Percentiles rank a stretch among this genome's conserved stretches.
Evolutionary conservation across 352 stramenopile species (phyloP).

Genomic region (Globisporangium paddicum): DNA sequence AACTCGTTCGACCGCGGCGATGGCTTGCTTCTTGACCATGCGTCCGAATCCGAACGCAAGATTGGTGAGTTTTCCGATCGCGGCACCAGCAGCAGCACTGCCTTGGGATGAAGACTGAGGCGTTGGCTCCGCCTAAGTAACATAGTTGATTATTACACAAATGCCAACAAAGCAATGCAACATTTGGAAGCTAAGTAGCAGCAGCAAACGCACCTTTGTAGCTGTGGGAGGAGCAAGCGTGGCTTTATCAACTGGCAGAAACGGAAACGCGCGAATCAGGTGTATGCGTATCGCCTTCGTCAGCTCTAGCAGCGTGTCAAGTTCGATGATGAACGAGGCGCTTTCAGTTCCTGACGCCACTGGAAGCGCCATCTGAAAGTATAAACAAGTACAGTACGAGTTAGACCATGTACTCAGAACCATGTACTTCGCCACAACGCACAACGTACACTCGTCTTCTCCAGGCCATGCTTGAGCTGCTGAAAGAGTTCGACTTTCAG

Average conservation of each 20-base stretch:
- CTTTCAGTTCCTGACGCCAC: slow-evolving; percentile 42
- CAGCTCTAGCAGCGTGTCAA: slow-evolving; percentile 54
- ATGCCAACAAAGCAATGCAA: not conserved
- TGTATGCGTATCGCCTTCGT: slow-evolving; percentile 38
- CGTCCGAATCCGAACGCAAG: slow-evolving; percentile 76
- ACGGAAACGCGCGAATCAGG: slow-evolving; percentile 57
- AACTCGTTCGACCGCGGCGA: slow-evolving; percentile 73
- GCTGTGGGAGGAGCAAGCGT: not conserved
- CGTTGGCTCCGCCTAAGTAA: not conserved
- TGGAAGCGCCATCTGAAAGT: slow-evolving; percentile 45
- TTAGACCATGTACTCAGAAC: not conserved
- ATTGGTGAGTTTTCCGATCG: slow-evolving; percentile 74
- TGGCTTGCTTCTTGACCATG: slow-evolving; percentile 85
- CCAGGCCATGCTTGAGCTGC: slow-evolving; percentile 57
- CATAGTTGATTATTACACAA: not conserved
- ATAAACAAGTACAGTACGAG: not conserved
- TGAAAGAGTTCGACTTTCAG: slow-evolving; percentile 66
- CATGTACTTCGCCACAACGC: not conserved
- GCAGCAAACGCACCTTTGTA: slow-evolving; percentile 2
- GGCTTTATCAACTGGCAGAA: slow-evolving; percentile 30
- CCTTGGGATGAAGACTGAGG: not conserved
- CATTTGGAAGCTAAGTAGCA: not conserved
- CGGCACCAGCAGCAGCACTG: slow-evolving; percentile 18
- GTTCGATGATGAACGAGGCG: slow-evolving; percentile 42
- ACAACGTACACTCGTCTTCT: slow-evolving; percentile 57